phyloP scores from a whole-genome alignment of 371 early-diverging fungal species.

The Syncephalastrum contaminatum region DNA sequence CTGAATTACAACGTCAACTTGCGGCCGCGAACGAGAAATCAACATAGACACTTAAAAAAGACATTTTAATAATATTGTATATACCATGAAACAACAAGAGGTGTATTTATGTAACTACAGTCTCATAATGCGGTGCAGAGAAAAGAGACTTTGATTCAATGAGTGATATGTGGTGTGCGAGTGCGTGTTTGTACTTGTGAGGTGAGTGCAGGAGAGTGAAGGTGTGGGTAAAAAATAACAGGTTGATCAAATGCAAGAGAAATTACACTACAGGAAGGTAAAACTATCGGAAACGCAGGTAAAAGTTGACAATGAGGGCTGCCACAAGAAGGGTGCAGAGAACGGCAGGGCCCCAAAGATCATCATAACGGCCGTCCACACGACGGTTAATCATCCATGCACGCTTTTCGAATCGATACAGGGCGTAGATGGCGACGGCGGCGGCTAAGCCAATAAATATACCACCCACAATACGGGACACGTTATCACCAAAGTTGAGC shows the following conservation, averaged over 20 bases:
- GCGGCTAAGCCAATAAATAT: constrained; percentile 80
- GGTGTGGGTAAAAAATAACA: background rate
- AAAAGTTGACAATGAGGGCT: constrained; percentile 45
- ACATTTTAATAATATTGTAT: constrained; percentile 1
- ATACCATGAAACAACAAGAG: constrained; percentile 1
- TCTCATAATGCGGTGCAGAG: constrained; percentile 1
- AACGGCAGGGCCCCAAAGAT: constrained; percentile 75
- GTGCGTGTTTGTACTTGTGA: constrained; percentile 1
- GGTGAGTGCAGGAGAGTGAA: background rate
- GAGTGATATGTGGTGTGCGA: constrained; percentile 2
- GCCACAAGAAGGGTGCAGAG: constrained; percentile 84
- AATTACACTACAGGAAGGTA: constrained; percentile 1
- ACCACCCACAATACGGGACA: constrained; percentile 69
- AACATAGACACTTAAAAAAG: background rate
- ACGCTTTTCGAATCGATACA: constrained; percentile 91
- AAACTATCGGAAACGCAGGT: constrained; percentile 33
- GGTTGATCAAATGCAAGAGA: background rate
- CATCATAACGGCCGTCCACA: constrained; percentile 61
- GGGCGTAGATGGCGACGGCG: constrained; percentile 82
- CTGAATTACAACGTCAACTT: constrained; percentile 16
- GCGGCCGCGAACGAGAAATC: background rate
- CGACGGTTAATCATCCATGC: constrained; percentile 64
- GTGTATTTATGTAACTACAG: constrained; percentile 3
- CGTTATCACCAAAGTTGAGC: constrained; percentile 85
- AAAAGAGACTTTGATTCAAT: background rate